A percentile compares a stretch with the other conserved stretches of the same genome.
Conservation (phyloP, 805 yeast species). For the Saturnispora saitoi region DNA sequence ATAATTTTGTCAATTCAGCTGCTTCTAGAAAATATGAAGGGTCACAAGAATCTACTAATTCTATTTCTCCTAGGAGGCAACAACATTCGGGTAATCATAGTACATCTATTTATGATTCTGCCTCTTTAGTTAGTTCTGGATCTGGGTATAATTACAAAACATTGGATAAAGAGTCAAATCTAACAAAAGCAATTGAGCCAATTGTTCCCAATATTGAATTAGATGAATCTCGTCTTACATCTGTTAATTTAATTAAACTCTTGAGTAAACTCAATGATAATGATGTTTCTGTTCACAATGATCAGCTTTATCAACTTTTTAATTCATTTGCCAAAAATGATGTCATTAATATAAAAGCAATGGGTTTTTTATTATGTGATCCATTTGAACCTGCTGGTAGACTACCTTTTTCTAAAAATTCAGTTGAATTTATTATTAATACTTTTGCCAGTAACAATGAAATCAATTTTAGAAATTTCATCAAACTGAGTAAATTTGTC, state of each 20-base stretch:
- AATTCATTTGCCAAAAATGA: slow-evolving; percentile 14
- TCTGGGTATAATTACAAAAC: not conserved
- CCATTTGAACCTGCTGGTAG: slow-evolving; percentile 17
- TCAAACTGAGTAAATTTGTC: slow-evolving; percentile 23
- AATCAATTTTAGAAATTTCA: slow-evolving; percentile 23
- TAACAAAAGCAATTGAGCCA: slow-evolving; percentile 5
- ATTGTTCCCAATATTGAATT: slow-evolving; percentile 16
- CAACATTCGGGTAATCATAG: not conserved
- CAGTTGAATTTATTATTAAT: slow-evolving; percentile 16
- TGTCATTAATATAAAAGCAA: slow-evolving; percentile 11
- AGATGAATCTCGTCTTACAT: not conserved
- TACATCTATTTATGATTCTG: slow-evolving; percentile 7
- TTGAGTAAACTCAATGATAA: slow-evolving; percentile 12
- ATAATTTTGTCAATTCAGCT: slow-evolving; percentile 6
- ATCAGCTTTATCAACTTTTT: slow-evolving; percentile 16
- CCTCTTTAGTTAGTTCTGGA: slow-evolving; percentile 2
- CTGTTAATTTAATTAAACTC: slow-evolving; percentile 13
- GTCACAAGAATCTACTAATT: slow-evolving; percentile 1
- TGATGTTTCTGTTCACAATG: slow-evolving; percentile 20
- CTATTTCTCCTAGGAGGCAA: not conserved
- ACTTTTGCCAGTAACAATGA: slow-evolving; percentile 16
- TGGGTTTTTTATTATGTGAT: slow-evolving; percentile 17
- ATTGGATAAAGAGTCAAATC: not conserved
- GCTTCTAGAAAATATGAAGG: not conserved
- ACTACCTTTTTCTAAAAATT: slow-evolving; percentile 13